Evolutionary conservation across 2,329 filamentous ascomycete species (phyloP).

Genomic region (Sclerotinia subarctica): DNA sequence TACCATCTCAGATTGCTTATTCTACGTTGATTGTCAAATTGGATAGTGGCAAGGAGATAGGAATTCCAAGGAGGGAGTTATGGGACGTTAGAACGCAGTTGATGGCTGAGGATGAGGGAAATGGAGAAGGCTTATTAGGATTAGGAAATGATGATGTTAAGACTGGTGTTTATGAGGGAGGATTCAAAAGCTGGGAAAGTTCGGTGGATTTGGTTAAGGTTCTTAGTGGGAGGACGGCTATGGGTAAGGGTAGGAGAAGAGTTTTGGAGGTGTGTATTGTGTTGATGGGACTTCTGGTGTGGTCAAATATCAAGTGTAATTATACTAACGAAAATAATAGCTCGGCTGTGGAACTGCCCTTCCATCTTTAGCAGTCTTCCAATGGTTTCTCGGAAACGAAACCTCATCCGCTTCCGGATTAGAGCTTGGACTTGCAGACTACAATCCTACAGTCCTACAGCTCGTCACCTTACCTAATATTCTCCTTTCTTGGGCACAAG

Average conservation of each 20-base stretch:
- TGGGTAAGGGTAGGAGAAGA: conserved; percentile 24
- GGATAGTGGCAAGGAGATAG: conserved; percentile 52
- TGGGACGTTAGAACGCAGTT: conserved; percentile 80
- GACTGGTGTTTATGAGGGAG: conserved; percentile 80
- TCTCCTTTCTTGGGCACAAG: conserved; percentile 59
- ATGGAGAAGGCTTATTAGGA: conserved; percentile 49
- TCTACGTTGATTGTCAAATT: conserved; percentile 58
- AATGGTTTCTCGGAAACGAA: conserved; percentile 47
- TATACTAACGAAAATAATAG: conserved; percentile 41
- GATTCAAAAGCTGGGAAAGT: conserved; percentile 89
- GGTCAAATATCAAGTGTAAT: not conserved
- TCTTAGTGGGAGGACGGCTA: conserved; percentile 15
- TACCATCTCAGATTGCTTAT: conserved; percentile 75
- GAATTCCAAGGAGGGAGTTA: conserved; percentile 69
- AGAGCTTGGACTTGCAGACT: conserved; percentile 69
- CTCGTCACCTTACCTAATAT: conserved; percentile 79
- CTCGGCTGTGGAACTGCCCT: conserved; percentile 77
- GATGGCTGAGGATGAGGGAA: conserved; percentile 70
- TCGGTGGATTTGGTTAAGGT: conserved; percentile 75
- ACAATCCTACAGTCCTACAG: conserved; percentile 73
- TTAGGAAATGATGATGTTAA: conserved; percentile 71
- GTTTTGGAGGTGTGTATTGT: conserved; percentile 36
- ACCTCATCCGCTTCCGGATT: conserved; percentile 37
- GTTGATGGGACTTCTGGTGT: not conserved
- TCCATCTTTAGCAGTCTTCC: conserved; percentile 68